These are phyloP conservation scores for Boletus sensibilis DNA, from an alignment of 768 basidiomycete species.

Conservation along the genomic window DNA sequence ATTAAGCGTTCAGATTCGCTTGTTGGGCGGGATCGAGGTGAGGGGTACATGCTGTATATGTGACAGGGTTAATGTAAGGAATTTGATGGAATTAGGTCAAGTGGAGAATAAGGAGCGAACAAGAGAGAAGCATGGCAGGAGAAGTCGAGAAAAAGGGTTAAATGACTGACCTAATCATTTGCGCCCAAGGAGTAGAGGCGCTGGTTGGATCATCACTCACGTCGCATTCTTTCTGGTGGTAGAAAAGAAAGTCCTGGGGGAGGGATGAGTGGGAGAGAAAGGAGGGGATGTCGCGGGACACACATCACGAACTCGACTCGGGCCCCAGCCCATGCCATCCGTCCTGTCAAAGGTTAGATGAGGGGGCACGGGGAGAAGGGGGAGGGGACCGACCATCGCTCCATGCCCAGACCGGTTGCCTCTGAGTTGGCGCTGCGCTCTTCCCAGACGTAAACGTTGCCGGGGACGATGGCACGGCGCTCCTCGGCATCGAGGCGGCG, in stretches of 20 bases:
- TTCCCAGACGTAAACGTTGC: slow-evolving; percentile 88
- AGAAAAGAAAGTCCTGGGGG: slow-evolving; percentile 52
- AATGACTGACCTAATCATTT: slow-evolving; percentile 60
- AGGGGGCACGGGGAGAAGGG: neutral
- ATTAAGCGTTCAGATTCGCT: slow-evolving; percentile 45
- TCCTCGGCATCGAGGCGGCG: slow-evolving; percentile 83
- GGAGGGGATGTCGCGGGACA: neutral
- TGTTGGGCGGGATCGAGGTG: slow-evolving; percentile 40
- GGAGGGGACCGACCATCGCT: slow-evolving; percentile 56
- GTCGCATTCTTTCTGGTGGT: slow-evolving; percentile 49
- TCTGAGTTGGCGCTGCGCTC: slow-evolving; percentile 84
- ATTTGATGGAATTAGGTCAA: slow-evolving; percentile 35
- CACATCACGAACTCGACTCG: slow-evolving; percentile 64
- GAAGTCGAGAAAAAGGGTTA: slow-evolving; percentile 8
- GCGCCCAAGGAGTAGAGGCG: slow-evolving; percentile 70
- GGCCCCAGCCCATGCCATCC: slow-evolving; percentile 81
- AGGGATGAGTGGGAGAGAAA: slow-evolving; percentile 4
- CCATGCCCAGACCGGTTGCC: slow-evolving; percentile 80
- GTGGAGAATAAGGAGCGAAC: slow-evolving; percentile 1
- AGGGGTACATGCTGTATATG: slow-evolving; percentile 36
- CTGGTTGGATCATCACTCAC: slow-evolving; percentile 38
- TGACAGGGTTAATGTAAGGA: slow-evolving; percentile 16
- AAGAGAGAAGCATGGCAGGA: slow-evolving; percentile 21
- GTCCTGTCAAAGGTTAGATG: slow-evolving; percentile 37
- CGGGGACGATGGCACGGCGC: slow-evolving; percentile 66